Evolutionary conservation across 768 basidiomycete species (phyloP), one percentile per base, ranked within the genome.

Genomic region (Leucocoprinus birnbaumii): DNA sequence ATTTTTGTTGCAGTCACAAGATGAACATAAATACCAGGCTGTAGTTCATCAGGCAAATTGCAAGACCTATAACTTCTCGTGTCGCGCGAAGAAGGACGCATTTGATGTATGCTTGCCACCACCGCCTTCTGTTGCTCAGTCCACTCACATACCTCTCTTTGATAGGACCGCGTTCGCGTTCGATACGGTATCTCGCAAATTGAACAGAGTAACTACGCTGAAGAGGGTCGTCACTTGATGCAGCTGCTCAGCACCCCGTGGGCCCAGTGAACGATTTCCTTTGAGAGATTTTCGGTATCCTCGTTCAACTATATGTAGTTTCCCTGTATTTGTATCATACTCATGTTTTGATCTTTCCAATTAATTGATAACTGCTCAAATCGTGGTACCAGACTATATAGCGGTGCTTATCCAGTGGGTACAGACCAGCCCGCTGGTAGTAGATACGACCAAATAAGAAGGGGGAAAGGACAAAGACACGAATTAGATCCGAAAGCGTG

Each of bases 61-160:
- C 57, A 79, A 79, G 61, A 80, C 80, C 0, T 96, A 78, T 71
- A 93, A 91, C 63, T 91, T 98, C 69, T 78, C 80, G 38, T 91
- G 92, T 66, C 83, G 87, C 41, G 96, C 94, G 3, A 91, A 89
- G 69, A 85, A 87, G 63, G 94, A 98, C 59, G 85, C 84, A 0
- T 98, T 79, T 64, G 88, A 91, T 60, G 93, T 92, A 65, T 65
- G 87, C 43, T n/a, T 31, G 31, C 11, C 11, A 31, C 31, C 27
- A 22, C 31, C 37, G 51, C 25, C n/a, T 45, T 22, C 24, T 16
- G 25, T 10, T 14, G 7, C 14, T 34, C 37, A 22, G 47, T 6
- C 2, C 44, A 35, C 31, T 18, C n/a, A 34, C 21, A 18, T 34
- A 21, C 13, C 46, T 14, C 26, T 46, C 24, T 7, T n/a, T 11